Evolutionary conservation across 176 grass and related monocot species (phyloP).

Genomic region (Aegilops speltoides): DNA sequence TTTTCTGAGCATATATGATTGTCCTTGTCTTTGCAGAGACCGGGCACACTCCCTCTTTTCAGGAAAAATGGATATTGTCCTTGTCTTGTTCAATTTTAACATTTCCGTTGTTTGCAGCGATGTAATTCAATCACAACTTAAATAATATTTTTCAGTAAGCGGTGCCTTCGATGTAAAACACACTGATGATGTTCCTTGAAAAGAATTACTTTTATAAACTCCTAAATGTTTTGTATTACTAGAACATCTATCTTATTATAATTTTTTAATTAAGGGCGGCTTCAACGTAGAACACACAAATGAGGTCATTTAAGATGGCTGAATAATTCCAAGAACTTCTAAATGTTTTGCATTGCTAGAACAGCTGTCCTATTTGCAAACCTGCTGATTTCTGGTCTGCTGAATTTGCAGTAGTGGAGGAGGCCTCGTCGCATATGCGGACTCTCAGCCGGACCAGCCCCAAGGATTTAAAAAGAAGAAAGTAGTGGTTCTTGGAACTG

Average conservation of each 20-base stretch:
- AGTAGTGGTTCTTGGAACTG: conserved; percentile 85
- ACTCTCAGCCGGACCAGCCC: conserved; percentile 47
- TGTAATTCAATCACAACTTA: not conserved
- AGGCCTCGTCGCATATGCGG: conserved; percentile 80
- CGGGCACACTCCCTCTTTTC: not conserved
- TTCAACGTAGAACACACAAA: not conserved
- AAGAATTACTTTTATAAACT: not conserved
- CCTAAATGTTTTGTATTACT: not conserved
- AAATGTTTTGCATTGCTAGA: not conserved
- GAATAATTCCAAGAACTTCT: not conserved
- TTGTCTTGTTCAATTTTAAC: not conserved
- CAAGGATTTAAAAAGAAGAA: conserved; percentile 59
- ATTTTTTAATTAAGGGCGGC: not conserved
- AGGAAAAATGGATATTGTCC: not conserved
- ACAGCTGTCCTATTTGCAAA: conserved; percentile 4
- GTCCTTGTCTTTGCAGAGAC: not conserved
- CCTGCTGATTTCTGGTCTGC: not conserved
- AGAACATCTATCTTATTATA: not conserved
- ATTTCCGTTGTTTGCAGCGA: not conserved
- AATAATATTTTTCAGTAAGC: not conserved
- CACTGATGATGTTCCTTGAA: not conserved
- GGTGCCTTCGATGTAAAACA: not conserved
- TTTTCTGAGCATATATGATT: not conserved
- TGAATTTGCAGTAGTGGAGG: conserved; percentile 65
- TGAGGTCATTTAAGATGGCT: not conserved